Conservation (phyloP, 306 rosid genomes). For the Gastrolobium villosum region DNA sequence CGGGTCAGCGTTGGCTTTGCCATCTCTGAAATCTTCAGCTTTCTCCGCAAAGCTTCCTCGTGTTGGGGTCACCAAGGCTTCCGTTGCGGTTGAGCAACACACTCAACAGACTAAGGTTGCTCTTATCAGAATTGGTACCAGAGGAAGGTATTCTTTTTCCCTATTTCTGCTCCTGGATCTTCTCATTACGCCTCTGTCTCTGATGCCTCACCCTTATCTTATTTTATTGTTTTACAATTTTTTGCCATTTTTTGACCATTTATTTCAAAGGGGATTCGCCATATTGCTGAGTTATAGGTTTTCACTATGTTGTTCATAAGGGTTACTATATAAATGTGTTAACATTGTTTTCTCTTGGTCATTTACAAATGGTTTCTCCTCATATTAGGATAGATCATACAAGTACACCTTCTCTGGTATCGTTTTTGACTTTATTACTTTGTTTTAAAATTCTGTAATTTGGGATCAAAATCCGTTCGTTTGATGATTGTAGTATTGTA, state of each 20-base stretch:
- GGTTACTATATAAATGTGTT: not conserved
- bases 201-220: not conserved
- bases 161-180: not conserved
- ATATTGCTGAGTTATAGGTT: not conserved
- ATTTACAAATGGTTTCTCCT: not conserved
- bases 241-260: not conserved
- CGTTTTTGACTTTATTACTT: not conserved
- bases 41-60: slow-evolving; percentile 21
- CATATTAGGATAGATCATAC: not conserved
- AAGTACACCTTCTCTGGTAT: not conserved
- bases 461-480: not conserved
- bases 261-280: not conserved
- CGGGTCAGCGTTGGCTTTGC: slow-evolving; percentile 40
- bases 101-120: slow-evolving; percentile 68
- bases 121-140: slow-evolving; percentile 78
- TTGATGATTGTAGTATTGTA: not conserved
- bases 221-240: not conserved
- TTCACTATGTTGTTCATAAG: not conserved
- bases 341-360: not conserved
- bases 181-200: not conserved
- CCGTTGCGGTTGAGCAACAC: slow-evolving; percentile 80
- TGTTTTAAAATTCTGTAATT: not conserved
- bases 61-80: slow-evolving; percentile 60
- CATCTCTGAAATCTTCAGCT: slow-evolving; percentile 54
- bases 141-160: slow-evolving; percentile 74